Evolutionary conservation across 2,329 filamentous ascomycete species (phyloP), one percentile per base, ranked within the genome.

Genomic region (Penicillium griseofulvum): DNA sequence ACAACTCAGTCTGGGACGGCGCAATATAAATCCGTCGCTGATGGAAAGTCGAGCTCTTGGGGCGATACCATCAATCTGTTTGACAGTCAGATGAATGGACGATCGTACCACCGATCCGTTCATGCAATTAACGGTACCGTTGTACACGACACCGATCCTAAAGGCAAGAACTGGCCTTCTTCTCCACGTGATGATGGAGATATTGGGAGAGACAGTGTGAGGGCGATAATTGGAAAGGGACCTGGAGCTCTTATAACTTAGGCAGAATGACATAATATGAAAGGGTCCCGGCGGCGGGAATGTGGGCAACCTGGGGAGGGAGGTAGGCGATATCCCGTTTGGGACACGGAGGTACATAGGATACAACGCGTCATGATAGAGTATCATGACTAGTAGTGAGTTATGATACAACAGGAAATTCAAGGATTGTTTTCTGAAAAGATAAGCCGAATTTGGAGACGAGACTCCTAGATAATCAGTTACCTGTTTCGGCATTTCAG

Each of bases 1-100:
- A 68, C 69, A 5, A 60, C 52, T 11, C 70, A 73, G 56, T 63
- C 61, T 45, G 71, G 71, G 14, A 55, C 49, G n/a, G 68, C 70
- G 5, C 57, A 44, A 14, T 72, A 71, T 46, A 58, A 53, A 17
- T 65, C 64, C 2, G 38, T 59, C 9, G 52, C 59, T 17, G 55
- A 56, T 17, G 54, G 54, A 4, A 57, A 51, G 19, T 69, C 68
- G 54, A 70, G 4, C 44, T 74, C 52, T 54, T 66, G 37, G 38
- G 65, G 47, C 28, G 70, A 72, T 34, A 71, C 68, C 22, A 62
- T 55, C 22, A 68, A 68, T 44, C 36, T 58, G 7, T 72, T 70
- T 38, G 43, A 61, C 10, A 64, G 68, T 17, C 57, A 52, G 12
- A 58, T 57, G 7, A 56, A 56, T 28, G 70, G 67, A 4, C 33